Percentiles rank a stretch among this genome's conserved stretches.
Evolutionary conservation across 345 rosid species (phyloP).

Genomic region (Citrus mangshanensis): DNA sequence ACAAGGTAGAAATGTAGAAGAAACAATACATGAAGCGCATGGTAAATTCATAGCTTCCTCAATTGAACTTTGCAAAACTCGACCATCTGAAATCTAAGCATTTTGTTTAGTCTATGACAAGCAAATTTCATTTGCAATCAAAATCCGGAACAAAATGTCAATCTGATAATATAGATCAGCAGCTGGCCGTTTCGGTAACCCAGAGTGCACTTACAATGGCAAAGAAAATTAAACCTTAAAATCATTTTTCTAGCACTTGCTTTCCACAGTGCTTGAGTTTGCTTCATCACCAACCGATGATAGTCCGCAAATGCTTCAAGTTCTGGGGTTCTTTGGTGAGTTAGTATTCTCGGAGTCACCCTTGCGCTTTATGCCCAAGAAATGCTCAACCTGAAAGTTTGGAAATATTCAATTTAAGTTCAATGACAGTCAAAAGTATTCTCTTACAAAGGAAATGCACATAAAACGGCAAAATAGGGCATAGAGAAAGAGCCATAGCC

Average conservation of each 20-base stretch:
- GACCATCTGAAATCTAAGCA: not conserved
- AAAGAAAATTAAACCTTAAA: not conserved
- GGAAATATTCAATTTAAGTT: not conserved
- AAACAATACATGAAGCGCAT: not conserved
- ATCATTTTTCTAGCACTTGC: not conserved
- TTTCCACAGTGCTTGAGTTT: not conserved
- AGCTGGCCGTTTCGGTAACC: not conserved
- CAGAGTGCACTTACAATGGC: not conserved
- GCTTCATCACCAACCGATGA: not conserved
- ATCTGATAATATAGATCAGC: not conserved
- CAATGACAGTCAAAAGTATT: not conserved
- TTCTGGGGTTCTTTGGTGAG: constrained; percentile 59
- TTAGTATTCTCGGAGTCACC: constrained; percentile 46
- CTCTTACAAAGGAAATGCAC: not conserved
- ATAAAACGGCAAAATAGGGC: not conserved
- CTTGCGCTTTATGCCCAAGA: constrained; percentile 88
- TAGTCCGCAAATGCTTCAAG: constrained; percentile 19
- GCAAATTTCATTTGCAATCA: not conserved
- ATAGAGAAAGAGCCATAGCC: not conserved
- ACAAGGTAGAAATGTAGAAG: not conserved
- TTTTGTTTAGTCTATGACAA: not conserved
- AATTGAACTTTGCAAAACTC: too few species aligned
- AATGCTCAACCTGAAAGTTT: constrained; percentile 74
- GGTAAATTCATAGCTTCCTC: too few species aligned
- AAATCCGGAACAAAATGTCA: not conserved